Evolutionary conservation across 148 eudicot species (phyloP).

Genomic region (Vaccinium macrocarpon): DNA sequence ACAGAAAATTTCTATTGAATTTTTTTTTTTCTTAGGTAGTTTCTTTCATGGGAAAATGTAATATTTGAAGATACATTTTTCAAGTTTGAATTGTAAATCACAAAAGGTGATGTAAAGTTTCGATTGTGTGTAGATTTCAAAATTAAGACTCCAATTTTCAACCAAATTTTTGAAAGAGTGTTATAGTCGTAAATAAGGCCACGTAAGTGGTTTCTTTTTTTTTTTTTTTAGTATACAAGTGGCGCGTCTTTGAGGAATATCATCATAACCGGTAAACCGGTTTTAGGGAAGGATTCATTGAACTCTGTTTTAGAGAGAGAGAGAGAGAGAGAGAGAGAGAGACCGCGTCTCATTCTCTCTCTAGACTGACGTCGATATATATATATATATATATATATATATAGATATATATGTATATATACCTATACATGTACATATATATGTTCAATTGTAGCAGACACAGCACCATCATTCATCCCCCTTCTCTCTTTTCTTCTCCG

Average conservation of each 20-base stretch:
- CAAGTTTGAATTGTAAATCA: too few species aligned
- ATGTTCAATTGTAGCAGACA: neutral
- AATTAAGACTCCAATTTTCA: too few species aligned
- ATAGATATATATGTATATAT: too few species aligned
- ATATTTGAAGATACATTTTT: too few species aligned
- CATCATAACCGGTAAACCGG: conserved; percentile 28
- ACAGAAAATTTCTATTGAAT: too few species aligned
- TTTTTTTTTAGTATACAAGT: conserved; percentile 12
- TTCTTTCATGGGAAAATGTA: too few species aligned
- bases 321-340: neutral
- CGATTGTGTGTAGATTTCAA: too few species aligned
- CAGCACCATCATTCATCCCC: neutral
- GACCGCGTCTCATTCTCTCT: conserved; percentile 17
- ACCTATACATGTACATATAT: neutral
- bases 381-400: neutral
- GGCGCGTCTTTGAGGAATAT: conserved; percentile 13
- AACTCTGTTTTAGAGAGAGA: conserved; percentile 14
- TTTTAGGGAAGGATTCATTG: conserved; percentile 40
- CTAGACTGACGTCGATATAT: conserved; percentile 8
- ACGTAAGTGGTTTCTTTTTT: neutral
- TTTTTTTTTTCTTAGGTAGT: too few species aligned
- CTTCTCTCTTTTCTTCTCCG: conserved; percentile 6
- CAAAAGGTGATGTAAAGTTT: too few species aligned
- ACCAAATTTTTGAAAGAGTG: too few species aligned
- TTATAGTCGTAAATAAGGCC: neutral